phyloP scores from a whole-genome alignment of 352 stramenopile species.

The Thalassiosira exigua region DNA sequence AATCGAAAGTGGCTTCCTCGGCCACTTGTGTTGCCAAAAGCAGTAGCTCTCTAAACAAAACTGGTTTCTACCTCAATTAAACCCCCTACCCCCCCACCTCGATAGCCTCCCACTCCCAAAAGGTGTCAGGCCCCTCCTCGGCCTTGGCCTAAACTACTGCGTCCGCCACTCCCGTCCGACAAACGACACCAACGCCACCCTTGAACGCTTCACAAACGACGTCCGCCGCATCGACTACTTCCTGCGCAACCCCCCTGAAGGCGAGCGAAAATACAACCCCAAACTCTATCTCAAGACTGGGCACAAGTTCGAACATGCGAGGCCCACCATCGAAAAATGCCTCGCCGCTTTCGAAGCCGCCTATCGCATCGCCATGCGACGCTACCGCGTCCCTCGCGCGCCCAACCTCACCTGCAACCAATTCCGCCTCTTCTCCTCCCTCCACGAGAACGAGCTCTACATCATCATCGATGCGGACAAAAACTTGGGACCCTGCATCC shows the following conservation, averaged over 20 bases:
- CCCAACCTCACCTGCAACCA: slow-evolving; percentile 20
- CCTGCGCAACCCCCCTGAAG: background rate
- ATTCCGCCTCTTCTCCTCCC: background rate
- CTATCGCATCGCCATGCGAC: background rate
- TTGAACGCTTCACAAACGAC: background rate
- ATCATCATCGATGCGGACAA: slow-evolving; percentile 40
- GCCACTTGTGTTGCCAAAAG: too few species aligned
- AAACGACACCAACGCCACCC: slow-evolving; percentile 1
- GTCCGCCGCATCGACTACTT: background rate
- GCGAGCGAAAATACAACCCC: slow-evolving; percentile 19
- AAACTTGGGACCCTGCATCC: slow-evolving; percentile 33
- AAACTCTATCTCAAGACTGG: slow-evolving; percentile 24
- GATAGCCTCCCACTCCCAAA: background rate
- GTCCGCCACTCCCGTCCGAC: background rate
- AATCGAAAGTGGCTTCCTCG: too few species aligned
- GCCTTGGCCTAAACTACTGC: slow-evolving; percentile 16
- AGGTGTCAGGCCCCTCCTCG: background rate
- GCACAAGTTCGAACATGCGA: slow-evolving; percentile 3
- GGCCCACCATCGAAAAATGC: background rate
- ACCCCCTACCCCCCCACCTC: too few species aligned
- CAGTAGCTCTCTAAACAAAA: too few species aligned
- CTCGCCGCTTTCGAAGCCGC: background rate
- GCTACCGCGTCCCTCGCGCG: background rate
- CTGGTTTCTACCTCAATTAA: too few species aligned
- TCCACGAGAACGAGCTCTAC: slow-evolving; percentile 17